Base-by-base conservation (phyloP, 257 asterid genomes). In the Salvia hispanica region DNA sequence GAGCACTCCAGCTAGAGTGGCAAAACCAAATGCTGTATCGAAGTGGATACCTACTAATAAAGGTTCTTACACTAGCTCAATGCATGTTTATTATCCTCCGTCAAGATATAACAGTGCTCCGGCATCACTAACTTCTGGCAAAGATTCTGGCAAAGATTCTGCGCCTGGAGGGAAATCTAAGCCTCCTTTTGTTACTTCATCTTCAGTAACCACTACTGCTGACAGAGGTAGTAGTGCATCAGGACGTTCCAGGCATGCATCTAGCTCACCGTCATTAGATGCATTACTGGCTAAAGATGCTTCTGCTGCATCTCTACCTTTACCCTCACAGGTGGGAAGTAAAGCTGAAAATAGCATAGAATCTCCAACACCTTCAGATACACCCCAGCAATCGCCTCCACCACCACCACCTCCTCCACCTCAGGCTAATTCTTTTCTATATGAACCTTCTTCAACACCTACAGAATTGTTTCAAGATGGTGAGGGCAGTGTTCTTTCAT, bases 1-100 rank as follows among this genome's bases (percentile, higher is more conserved):
- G 78, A 83, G 76, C 33, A 7, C 82, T 69, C 72, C 64, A 55
- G 58, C 50, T 70, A 85, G 97, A 77, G 80, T 47, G 73, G 98
- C 96, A 52, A 88, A 94, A 77, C 84, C 96, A 46, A 87, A 69
- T 83, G 83, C 93, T 65, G 93, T 83, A 50, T 91, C 99, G 53
- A 84, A 86, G 84, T 94, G 98, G 99, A 88, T 94, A 66, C 98
- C 98, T 62, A 5, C 95, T 48, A 94, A 91, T 80, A 94, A 91
- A 84, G 96, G 96, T 55, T 91, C 97, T 63, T 89, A 88, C 82
- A 84, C 92, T 68, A 86, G 84, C 83, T 94, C 96, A 62, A 89
- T 94, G 98, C 99, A 91, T 77, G 92, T 91, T 51, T 79, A 88
- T 67, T 89, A 94, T 82, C 98, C 96, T 54, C 98, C 96, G 31